Conservation (phyloP, 768 basidiomycete species). For the Tulasnella sp. region DNA sequence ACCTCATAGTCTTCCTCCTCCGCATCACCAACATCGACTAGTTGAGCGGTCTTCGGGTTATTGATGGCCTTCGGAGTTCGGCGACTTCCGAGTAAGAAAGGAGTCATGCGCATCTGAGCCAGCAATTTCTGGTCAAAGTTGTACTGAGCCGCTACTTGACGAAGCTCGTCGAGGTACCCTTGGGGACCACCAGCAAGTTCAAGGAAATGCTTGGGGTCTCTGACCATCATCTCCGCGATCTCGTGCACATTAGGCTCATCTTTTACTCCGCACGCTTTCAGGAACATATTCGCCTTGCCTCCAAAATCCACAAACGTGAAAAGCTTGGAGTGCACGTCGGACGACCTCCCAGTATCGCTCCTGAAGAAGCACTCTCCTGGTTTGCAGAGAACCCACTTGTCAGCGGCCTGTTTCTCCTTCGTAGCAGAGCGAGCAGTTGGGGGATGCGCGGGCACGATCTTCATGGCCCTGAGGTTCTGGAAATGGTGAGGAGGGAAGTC, state of each 20-base stretch:
- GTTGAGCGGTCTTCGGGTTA: background rate
- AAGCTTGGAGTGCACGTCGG: slow-evolving; percentile 65
- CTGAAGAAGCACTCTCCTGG: slow-evolving; percentile 58
- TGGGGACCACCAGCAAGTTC: slow-evolving; percentile 58
- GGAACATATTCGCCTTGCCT: slow-evolving; percentile 66
- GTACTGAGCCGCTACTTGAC: slow-evolving; percentile 53
- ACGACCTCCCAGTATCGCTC: slow-evolving; percentile 29
- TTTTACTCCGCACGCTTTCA: slow-evolving; percentile 79
- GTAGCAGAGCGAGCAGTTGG: background rate
- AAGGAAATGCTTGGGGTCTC: slow-evolving; percentile 64
- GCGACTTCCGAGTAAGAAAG: slow-evolving; percentile 69
- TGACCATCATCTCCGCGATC: slow-evolving; percentile 59
- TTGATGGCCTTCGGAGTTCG: slow-evolving; percentile 38
- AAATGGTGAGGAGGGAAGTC: slow-evolving; percentile 56
- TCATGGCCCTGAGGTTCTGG: slow-evolving; percentile 44
- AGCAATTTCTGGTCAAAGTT: slow-evolving; percentile 45
- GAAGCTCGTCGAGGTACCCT: slow-evolving; percentile 68
- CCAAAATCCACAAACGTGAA: slow-evolving; percentile 91
- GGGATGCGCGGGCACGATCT: slow-evolving; percentile 57
- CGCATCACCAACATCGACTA: slow-evolving; percentile 33
- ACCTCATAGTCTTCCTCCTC: slow-evolving; percentile 72
- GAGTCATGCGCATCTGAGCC: slow-evolving; percentile 59
- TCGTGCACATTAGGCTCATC: slow-evolving; percentile 82
- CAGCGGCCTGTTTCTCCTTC: background rate
- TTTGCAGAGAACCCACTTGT: slow-evolving; percentile 3